phyloP scores from a whole-genome alignment of 106 monocot genomes.

The Acorus gramineus region DNA sequence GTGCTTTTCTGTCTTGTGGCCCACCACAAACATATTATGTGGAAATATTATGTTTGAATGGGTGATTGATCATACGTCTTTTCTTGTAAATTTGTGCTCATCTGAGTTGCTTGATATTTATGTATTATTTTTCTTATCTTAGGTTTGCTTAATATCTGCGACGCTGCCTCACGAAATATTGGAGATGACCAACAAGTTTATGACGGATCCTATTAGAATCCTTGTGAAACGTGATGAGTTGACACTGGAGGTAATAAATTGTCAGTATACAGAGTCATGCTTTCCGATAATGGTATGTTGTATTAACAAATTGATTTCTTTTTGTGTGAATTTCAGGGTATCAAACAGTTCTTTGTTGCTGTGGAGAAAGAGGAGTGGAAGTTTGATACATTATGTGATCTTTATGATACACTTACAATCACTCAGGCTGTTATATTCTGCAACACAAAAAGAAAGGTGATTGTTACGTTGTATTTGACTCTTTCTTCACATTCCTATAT shows the following conservation, averaged over 20 bases:
- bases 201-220: conserved; percentile 97
- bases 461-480: not conserved
- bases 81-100: not conserved
- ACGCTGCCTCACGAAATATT: conserved; percentile 97
- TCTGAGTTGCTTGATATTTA: not conserved
- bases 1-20: too few relatives aligned
- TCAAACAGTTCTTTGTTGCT: conserved; percentile 98
- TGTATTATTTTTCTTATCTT: not conserved
- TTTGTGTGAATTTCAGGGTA: conserved; percentile 42
- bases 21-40: too few relatives aligned
- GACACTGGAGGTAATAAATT: conserved; percentile 73
- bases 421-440: conserved; percentile 99
- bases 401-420: conserved; percentile 94
- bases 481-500: not conserved
- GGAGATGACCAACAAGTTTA: conserved; percentile 94
- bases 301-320: conserved; percentile 2
- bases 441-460: conserved; percentile 99
- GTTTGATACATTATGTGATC: conserved; percentile 93
- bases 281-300: not conserved
- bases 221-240: conserved; percentile 99
- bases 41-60: too few relatives aligned
- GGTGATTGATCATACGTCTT: not conserved
- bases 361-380: conserved; percentile 99
- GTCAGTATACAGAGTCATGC: not conserved
- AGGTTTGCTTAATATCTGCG: conserved; percentile 88